A percentile compares a stretch with the other conserved stretches of the same genome.
Evolutionary conservation across 1,284 basidiomycete species (phyloP).

Genomic region (Calocybe gambosa): DNA sequence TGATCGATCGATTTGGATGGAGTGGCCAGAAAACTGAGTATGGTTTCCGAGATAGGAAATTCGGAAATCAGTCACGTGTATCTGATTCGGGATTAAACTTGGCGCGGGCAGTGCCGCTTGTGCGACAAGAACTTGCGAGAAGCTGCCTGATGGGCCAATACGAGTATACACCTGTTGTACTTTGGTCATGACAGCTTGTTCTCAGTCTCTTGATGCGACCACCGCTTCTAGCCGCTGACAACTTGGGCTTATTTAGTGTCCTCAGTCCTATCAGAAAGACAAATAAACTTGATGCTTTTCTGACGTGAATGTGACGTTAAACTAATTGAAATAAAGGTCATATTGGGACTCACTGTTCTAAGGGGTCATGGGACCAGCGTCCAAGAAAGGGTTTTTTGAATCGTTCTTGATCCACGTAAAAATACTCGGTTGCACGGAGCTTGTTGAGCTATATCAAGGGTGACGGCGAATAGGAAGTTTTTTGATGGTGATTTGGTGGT

Average conservation of each 20-base stretch:
- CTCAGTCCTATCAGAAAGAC: not conserved
- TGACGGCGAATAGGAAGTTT: slow-evolving; percentile 1
- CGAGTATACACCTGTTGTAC: not conserved
- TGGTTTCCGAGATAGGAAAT: slow-evolving; percentile 22
- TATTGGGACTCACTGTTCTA: not conserved
- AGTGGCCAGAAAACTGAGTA: slow-evolving; percentile 24
- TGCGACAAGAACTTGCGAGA: slow-evolving; percentile 4
- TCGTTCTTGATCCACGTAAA: not conserved
- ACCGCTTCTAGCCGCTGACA: not conserved
- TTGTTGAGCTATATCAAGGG: slow-evolving; percentile 3
- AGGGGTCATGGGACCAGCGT: slow-evolving; percentile 8
- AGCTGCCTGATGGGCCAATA: slow-evolving; percentile 1
- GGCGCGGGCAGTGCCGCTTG: slow-evolving; percentile 2
- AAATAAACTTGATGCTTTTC: slow-evolving; percentile 7
- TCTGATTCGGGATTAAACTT: slow-evolving; percentile 5
- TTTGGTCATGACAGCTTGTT: not conserved
- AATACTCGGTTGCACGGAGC: slow-evolving; percentile 7
- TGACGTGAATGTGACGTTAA: slow-evolving; percentile 10
- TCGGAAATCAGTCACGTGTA: slow-evolving; percentile 14
- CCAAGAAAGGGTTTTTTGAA: slow-evolving; percentile 7
- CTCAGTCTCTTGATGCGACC: not conserved
- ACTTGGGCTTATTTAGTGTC: not conserved
- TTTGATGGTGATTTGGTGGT: slow-evolving; percentile 1
- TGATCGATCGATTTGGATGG: slow-evolving; percentile 26
- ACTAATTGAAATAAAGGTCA: slow-evolving; percentile 4